A percentile compares a stretch with the other conserved stretches of the same genome.
Evolutionary conservation across 2,329 filamentous ascomycete species (phyloP).

Genomic region (Xylariaceae sp.): DNA sequence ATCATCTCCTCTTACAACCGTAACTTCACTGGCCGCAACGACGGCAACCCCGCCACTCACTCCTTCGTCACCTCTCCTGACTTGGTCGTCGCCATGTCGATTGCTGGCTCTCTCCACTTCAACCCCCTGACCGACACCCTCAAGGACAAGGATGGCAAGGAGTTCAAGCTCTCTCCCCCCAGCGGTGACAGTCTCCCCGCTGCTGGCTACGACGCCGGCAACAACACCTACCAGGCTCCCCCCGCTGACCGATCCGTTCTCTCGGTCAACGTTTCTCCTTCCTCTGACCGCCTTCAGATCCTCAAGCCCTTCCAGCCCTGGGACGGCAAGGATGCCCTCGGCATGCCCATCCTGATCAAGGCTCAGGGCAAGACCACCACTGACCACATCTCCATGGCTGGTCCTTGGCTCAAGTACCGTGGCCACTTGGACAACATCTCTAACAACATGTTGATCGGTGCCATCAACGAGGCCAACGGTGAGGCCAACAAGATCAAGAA

Average conservation of each 20-base stretch:
- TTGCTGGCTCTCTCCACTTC: slow-evolving; percentile 83
- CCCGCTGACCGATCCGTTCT: slow-evolving; percentile 71
- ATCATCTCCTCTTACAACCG: slow-evolving; percentile 99
- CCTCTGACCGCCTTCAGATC: slow-evolving; percentile 89
- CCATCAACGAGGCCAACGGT: slow-evolving; percentile 90
- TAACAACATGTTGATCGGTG: slow-evolving; percentile 99
- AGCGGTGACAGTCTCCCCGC: slow-evolving; percentile 74
- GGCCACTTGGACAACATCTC: slow-evolving; percentile 99
- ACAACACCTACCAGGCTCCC: slow-evolving; percentile 93
- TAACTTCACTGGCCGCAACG: slow-evolving; percentile 98
- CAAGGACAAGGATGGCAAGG: slow-evolving; percentile 92
- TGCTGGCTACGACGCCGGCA: slow-evolving; percentile 81
- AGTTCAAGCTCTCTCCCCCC: slow-evolving; percentile 81
- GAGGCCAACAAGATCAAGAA: slow-evolving; percentile 98
- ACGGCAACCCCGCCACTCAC: slow-evolving; percentile 91
- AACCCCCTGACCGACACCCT: slow-evolving; percentile 90
- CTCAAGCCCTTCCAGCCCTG: slow-evolving; percentile 80
- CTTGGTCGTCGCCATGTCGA: slow-evolving; percentile 77
- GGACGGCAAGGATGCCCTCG: slow-evolving; percentile 83
- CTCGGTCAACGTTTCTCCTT: slow-evolving; percentile 75
- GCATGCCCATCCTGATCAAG: slow-evolving; percentile 94
- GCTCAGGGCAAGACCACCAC: slow-evolving; percentile 93
- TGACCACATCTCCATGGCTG: slow-evolving; percentile 95
- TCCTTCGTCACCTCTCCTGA: slow-evolving; percentile 90
- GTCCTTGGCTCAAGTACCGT: slow-evolving; percentile 97